Conservation (phyloP, 495 filamentous ascomycete species). For the Aspergillus sparsus region DNA sequence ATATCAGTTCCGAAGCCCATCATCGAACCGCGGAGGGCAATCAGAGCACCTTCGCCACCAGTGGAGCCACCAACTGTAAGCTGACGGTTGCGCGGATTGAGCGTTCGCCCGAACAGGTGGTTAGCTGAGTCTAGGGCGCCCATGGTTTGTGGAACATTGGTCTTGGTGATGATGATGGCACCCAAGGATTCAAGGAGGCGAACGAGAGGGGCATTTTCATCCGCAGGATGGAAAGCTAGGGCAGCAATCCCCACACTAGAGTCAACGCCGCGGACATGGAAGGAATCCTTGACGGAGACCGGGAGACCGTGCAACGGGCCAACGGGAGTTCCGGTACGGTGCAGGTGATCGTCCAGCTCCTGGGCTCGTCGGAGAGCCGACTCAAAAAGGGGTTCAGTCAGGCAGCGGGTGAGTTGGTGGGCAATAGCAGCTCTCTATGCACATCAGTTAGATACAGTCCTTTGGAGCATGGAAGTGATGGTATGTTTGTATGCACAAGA, state of each 20-base stretch:
- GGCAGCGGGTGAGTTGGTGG: constrained; percentile 64
- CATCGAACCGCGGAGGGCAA: constrained; percentile 61
- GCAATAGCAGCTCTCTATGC: constrained; percentile 56
- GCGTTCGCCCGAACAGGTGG: constrained; percentile 57
- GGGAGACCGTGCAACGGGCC: constrained; percentile 72
- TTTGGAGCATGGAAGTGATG: too few relatives aligned
- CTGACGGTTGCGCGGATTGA: constrained; percentile 62
- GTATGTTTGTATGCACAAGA: not conserved
- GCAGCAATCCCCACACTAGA: constrained; percentile 60
- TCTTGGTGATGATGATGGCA: constrained; percentile 66
- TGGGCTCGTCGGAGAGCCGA: constrained; percentile 59
- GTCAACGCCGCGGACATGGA: constrained; percentile 60
- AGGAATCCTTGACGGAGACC: constrained; percentile 65
- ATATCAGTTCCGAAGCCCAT: constrained; percentile 69
- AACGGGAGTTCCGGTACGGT: constrained; percentile 46
- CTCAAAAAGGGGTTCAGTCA: constrained; percentile 67
- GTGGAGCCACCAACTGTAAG: constrained; percentile 62
- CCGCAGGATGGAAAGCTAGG: constrained; percentile 52
- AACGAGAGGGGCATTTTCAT: constrained; percentile 44
- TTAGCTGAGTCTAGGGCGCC: constrained; percentile 42
- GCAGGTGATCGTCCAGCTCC: constrained; percentile 57
- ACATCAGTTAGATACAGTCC: too few relatives aligned
- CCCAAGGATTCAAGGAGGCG: constrained; percentile 43
- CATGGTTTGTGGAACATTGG: constrained; percentile 61
- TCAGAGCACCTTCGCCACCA: constrained; percentile 66